Evolutionary conservation across 2,329 filamentous ascomycete species (phyloP), one percentile per base, ranked within the genome.

Genomic region (Immersiporthe knoxdaviesiana): DNA sequence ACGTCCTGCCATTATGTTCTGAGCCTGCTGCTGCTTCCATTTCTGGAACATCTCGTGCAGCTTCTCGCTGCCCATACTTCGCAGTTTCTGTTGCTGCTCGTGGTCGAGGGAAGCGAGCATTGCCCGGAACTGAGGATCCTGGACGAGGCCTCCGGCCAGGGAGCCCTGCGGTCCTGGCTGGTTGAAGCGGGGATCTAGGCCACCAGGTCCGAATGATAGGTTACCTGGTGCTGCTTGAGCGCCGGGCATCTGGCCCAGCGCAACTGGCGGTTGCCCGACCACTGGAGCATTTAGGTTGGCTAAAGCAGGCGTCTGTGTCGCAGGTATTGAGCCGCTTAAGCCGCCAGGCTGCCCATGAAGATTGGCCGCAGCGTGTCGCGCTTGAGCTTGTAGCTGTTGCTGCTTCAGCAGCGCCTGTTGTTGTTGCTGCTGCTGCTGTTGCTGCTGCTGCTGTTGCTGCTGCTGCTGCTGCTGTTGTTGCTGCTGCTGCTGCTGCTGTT

Each of bases 301-400:
- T 84, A 90, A 86, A 1, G 81, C 86, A 12, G 88, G 87, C 70
- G 87, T 89, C 74, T 88, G 88, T 1, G 84, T 85, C 56, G 83
- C 80, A n/a, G 80, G 80, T 71, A 84, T 82, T 44, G 81, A 81
- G 8, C 80, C 81, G 16, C 80, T 82, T 72, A 88, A 81, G n/a
- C 81, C 83, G 27, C 82, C 83, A 18, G 83, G 82, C 72, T 89
- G 87, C 1, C 83, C 85, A 72, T 87, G 85, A 77, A 87, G 83
- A 74, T 85, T 86, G 35, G 79, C 80, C 63, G 82, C 80, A 18
- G 79, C 77, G 67, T 83, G 80, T 18, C 85, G 84, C 2, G 80
- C 79, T 65, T 85, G 83, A 18, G 78, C 78, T 11, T 70, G 65
- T 14, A 58, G 58, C 30, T 69, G 67, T 27, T 69, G 68, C 50